Conservation (phyloP, 2,329 filamentous ascomycete genomes). For the Cordyceps militaris region DNA sequence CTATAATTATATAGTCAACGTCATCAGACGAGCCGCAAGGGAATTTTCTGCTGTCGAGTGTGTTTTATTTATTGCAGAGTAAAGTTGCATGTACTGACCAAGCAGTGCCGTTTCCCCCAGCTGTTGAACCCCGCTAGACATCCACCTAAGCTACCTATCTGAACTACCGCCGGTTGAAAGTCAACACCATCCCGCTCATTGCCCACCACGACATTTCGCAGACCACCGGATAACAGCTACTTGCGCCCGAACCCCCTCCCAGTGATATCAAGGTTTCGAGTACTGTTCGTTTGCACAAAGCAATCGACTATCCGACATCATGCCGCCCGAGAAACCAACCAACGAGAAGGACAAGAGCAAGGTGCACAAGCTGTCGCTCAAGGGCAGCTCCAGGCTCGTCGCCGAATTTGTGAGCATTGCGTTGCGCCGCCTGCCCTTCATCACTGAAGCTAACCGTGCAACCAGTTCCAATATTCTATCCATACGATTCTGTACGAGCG, state of each 20-base stretch:
- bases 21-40: no score
- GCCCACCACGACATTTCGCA: not conserved
- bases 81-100: not conserved
- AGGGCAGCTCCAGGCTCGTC: constrained; percentile 77
- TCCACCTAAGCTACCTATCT: constrained; percentile 8
- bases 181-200: constrained; percentile 4
- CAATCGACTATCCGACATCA: not conserved
- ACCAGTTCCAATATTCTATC: constrained; percentile 91
- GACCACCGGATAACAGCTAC: no score
- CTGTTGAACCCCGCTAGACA: constrained; percentile 1
- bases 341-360: constrained; percentile 68
- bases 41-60: no score
- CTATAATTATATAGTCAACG: no score
- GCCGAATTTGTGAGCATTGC: constrained; percentile 76
- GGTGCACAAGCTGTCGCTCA: constrained; percentile 88
- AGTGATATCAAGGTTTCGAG: not conserved
- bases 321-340: constrained; percentile 9
- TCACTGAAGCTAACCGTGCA: not conserved
- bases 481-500: constrained; percentile 78
- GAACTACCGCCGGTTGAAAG: not conserved
- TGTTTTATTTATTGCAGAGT: no score
- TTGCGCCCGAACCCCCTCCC: no score
- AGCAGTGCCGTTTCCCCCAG: not conserved
- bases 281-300: not conserved
- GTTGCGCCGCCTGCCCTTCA: not conserved